Percentiles rank a stretch among this genome's conserved stretches.
These are phyloP conservation scores for Botrytis porri DNA, from an alignment of 2,329 filamentous ascomycete genomes.

Conservation along the genomic window DNA sequence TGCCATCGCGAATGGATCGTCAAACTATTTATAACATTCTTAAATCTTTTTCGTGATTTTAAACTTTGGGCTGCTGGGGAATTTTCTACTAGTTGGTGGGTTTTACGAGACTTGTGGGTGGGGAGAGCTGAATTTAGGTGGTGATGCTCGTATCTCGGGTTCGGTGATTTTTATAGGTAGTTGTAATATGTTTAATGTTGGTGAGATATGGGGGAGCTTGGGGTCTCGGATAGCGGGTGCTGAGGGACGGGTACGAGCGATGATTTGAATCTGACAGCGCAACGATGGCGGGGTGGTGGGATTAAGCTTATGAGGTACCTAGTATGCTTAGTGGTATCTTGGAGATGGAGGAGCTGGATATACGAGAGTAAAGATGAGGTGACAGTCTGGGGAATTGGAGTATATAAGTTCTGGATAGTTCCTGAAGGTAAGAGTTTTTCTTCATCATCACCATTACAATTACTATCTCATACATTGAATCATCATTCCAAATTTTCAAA, in stretches of 20 bases:
- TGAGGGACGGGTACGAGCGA: neutral
- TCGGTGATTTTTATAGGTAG: neutral
- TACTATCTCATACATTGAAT: neutral
- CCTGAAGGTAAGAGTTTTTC: neutral
- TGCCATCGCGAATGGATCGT: neutral
- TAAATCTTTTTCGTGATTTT: neutral
- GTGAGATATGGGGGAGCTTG: neutral
- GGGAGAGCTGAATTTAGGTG: neutral
- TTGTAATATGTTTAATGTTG: neutral
- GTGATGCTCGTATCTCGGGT: neutral
- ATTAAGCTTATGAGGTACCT: neutral
- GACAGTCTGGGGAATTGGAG: neutral
- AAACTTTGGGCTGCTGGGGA: neutral
- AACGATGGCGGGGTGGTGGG: neutral
- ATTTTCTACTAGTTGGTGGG: neutral
- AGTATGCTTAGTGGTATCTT: neutral
- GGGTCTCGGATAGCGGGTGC: neutral
- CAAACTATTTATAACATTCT: neutral
- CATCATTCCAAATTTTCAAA: neutral
- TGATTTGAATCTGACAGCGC: neutral
- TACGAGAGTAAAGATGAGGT: neutral
- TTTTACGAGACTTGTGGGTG: neutral
- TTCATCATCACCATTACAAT: neutral
- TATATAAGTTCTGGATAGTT: neutral
- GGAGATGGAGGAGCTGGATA: neutral